Evolutionary conservation across 2,329 filamentous ascomycete species (phyloP), one percentile per base, ranked within the genome.

Genomic region (Nakataea oryzae): DNA sequence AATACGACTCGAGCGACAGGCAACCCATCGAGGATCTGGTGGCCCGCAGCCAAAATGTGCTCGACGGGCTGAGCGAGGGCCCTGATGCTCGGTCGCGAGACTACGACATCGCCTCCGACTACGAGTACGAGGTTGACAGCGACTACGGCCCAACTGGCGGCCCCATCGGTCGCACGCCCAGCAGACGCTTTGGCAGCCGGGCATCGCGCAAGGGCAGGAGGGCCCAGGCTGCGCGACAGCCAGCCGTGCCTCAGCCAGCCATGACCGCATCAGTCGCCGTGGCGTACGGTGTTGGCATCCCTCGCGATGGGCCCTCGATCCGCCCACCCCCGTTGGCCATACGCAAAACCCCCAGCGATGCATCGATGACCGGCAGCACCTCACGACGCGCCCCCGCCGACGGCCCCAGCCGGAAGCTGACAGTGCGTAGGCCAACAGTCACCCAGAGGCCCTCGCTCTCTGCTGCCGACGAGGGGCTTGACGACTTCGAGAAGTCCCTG

Each of bases 141-240:
- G 59, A 61, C 59, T 61, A 61, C 11, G 59, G 59, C 7, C n/a
- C 50, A 4, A n/a, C 50, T 3, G 27, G 28, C 3, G 54, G 30
- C 17, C 54, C 59, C 30, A 61, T 61, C 27, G 59, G 59, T 14
- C 28, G 59, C 21, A 56, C 28, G 50, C 54, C 54, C 21, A 61
- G 59, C 54, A 61, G 59, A n/a, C 54, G 59, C 21, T 57, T 61
- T 57, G 59, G 59, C 29, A 61, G 54, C 54, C 47, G 56, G 26
- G 21, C 26, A 11, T 28, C 54, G 12, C 26, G 59, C 50, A 61
- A 13, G 32, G 55, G 54, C 59, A 57, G 50, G 21, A 56, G 54
- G 41, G 59, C 24, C 13, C 29, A 12, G 21, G 56, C 3, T 3
- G 54, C 9, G 26, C 54, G 56, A 34, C 17, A 28, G 3, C 56